Evolutionary conservation across 768 basidiomycete species (phyloP).

Genomic region (Leccinum incarnatum): DNA sequence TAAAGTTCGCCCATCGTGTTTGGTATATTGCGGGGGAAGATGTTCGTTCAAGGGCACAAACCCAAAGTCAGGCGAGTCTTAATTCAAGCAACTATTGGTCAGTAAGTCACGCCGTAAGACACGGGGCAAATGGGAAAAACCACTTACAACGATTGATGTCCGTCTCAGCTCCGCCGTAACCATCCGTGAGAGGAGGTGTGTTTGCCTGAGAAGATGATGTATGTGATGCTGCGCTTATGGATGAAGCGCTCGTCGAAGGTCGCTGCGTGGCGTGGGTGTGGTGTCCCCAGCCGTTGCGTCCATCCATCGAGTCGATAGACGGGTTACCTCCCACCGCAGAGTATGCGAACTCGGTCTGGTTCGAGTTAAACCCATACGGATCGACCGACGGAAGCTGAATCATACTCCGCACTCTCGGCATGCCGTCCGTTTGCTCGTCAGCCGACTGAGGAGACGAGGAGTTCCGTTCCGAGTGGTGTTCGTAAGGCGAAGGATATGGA

Average conservation of each 20-base stretch:
- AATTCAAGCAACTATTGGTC: constrained; percentile 41
- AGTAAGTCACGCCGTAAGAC: constrained; percentile 44
- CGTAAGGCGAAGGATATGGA: constrained; percentile 84
- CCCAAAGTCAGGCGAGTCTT: constrained; percentile 82
- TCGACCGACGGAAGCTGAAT: constrained; percentile 75
- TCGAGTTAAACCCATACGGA: constrained; percentile 60
- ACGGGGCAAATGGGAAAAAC: constrained; percentile 18
- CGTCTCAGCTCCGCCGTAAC: constrained; percentile 60
- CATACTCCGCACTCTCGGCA: constrained; percentile 82
- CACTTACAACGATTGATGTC: constrained; percentile 85
- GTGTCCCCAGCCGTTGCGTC: constrained; percentile 42
- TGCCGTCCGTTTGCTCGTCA: constrained; percentile 43
- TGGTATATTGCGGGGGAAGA: constrained; percentile 61
- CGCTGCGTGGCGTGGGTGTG: constrained; percentile 42
- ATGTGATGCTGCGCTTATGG: constrained; percentile 72
- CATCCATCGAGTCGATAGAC: constrained; percentile 39
- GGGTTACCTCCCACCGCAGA: constrained; percentile 53
- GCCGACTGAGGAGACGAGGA: constrained; percentile 71
- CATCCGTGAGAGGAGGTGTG: constrained; percentile 68
- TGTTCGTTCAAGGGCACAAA: constrained; percentile 82
- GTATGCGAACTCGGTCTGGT: constrained; percentile 80
- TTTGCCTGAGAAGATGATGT: constrained; percentile 80
- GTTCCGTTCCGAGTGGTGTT: constrained; percentile 62
- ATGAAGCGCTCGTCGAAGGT: constrained; percentile 70
- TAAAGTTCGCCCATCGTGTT: constrained; percentile 52